Evolutionary conservation across 305 asterid species (phyloP).

Genomic region (Fraxinus sp.): DNA sequence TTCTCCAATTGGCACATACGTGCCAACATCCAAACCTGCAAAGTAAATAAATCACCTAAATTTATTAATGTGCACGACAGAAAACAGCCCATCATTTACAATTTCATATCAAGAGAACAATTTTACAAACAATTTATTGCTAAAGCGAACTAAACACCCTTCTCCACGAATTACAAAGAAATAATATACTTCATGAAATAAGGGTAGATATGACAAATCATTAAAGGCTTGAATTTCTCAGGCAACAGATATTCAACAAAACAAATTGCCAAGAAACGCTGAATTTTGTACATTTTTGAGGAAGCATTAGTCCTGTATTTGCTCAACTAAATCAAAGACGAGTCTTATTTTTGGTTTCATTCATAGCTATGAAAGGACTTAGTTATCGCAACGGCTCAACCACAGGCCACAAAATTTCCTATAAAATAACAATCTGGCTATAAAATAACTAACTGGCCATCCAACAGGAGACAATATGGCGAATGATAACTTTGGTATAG

Average conservation of each 20-base stretch:
- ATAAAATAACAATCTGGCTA: neutral
- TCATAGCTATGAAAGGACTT: neutral
- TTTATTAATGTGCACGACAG: neutral
- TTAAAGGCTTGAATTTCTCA: neutral
- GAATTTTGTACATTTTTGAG: neutral
- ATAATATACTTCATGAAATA: neutral
- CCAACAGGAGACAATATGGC: conserved; percentile 3
- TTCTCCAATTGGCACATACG: conserved; percentile 95
- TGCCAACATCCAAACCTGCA: conserved; percentile 92
- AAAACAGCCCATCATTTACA: neutral
- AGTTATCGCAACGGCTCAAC: neutral
- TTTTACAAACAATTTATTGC: neutral
- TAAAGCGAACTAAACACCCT: conserved; percentile 13
- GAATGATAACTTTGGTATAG: neutral
- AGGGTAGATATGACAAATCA: neutral
- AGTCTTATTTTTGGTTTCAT: conserved; percentile 8
- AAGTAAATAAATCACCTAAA: conserved; percentile 6
- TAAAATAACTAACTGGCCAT: neutral
- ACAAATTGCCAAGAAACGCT: neutral
- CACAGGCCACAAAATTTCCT: conserved; percentile 9
- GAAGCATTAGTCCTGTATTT: neutral
- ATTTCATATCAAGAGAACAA: neutral
- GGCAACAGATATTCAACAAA: neutral
- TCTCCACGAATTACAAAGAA: neutral
- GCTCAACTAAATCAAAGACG: neutral